These are phyloP conservation scores for Cylindrotheca fusiformis DNA, from an alignment of 108 stramenopile genomes.

Conservation along the genomic window DNA sequence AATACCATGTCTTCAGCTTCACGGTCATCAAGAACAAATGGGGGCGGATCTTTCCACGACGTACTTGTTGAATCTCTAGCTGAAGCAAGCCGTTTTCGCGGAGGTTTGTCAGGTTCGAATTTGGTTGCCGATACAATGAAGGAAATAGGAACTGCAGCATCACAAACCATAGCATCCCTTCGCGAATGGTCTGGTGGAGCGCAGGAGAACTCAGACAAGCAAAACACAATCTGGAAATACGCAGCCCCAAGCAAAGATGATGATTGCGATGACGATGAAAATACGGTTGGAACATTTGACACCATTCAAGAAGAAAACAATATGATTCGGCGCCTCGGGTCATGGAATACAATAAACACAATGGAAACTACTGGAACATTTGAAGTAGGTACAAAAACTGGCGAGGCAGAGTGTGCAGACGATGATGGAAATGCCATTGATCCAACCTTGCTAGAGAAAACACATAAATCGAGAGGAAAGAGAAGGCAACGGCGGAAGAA, in stretches of 20 bases:
- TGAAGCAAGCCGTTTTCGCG: conserved; percentile 5
- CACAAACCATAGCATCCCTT: conserved; percentile 13
- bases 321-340: conserved; percentile 31
- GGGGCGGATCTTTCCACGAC: conserved; percentile 15
- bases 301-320: conserved; percentile 32
- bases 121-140: conserved; percentile 7
- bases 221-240: conserved; percentile 13
- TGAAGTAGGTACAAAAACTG: conserved; percentile 4
- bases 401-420: conserved; percentile 15
- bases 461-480: conserved; percentile 14
- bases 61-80: conserved; percentile 9
- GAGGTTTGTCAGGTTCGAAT: background rate
- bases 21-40: background rate
- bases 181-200: conserved; percentile 5
- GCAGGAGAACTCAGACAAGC: background rate
- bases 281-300: conserved; percentile 22
- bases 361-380: conserved; percentile 17
- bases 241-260: conserved; percentile 20
- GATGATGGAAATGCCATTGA: conserved; percentile 38
- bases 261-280: conserved; percentile 24
- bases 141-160: conserved; percentile 6
- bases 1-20: background rate
- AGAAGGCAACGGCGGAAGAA: conserved; percentile 16
- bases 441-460: conserved; percentile 18
- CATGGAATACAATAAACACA: conserved; percentile 40